Evolutionary conservation across 2,329 filamentous ascomycete genomes (phyloP).

Genomic region (Allantophomopsis cytisporea): DNA sequence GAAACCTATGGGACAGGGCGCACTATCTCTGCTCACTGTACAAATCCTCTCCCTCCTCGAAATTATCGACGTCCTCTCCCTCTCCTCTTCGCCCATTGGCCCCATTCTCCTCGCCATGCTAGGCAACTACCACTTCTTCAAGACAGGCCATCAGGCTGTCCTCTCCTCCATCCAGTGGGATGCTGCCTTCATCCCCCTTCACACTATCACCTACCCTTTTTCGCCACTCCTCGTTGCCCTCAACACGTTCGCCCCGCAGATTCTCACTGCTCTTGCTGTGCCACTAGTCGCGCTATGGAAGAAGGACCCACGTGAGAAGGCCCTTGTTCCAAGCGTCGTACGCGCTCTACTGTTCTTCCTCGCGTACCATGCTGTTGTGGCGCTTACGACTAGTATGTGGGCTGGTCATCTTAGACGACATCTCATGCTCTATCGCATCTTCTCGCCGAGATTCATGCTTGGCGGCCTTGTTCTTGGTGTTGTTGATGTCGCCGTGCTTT

Average conservation of each 20-base stretch:
- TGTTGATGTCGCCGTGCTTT: constrained; percentile 62
- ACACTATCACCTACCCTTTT: constrained; percentile 78
- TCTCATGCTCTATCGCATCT: constrained; percentile 93
- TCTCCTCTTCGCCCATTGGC: constrained; percentile 61
- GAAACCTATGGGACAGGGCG: constrained; percentile 87
- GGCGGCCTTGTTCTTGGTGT: constrained; percentile 58
- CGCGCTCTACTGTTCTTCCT: constrained; percentile 63
- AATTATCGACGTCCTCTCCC: constrained; percentile 43
- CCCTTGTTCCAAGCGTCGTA: constrained; percentile 39
- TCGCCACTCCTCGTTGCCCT: constrained; percentile 67
- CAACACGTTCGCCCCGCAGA: constrained; percentile 84
- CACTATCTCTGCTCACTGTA: constrained; percentile 71
- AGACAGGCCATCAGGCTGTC: constrained; percentile 88
- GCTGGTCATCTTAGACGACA: constrained; percentile 78
- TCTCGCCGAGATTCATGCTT: constrained; percentile 82
- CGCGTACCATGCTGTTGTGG: constrained; percentile 71
- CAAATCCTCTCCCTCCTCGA: constrained; percentile 73
- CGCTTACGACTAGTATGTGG: constrained; percentile 79
- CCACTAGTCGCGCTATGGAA: constrained; percentile 86
- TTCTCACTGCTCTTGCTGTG: constrained; percentile 66
- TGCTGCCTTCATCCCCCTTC: constrained; percentile 78
- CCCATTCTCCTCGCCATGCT: constrained; percentile 78
- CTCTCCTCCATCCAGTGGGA: constrained; percentile 92
- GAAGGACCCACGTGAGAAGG: constrained; percentile 54
- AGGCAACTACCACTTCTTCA: constrained; percentile 92